These are phyloP conservation scores for Albophoma yamanashiensis DNA, from an alignment of 2,329 filamentous ascomycete genomes.

Conservation along the genomic window DNA sequence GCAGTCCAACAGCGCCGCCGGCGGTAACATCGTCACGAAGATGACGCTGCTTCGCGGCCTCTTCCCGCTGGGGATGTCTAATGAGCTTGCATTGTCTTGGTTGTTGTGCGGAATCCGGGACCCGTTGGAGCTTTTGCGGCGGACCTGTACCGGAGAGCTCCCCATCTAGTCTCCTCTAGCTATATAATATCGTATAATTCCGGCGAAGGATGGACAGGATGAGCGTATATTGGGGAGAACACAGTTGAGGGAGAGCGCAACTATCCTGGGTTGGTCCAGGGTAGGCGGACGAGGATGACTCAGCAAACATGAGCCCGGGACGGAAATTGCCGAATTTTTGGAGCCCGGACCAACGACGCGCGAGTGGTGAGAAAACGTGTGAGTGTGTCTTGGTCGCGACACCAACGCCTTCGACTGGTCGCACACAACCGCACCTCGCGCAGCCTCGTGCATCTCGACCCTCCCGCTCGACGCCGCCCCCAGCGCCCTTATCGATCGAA, in stretches of 20 bases:
- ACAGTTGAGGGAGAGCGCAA: not conserved
- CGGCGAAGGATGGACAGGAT: too few species aligned
- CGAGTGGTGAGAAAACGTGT: constrained; percentile 7
- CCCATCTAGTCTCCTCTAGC: too few species aligned
- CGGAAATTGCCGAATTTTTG: constrained; percentile 6
- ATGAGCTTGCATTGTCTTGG: too few species aligned
- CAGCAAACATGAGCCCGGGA: not conserved
- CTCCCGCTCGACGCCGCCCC: not conserved
- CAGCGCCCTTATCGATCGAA: not conserved
- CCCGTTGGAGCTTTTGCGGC: not conserved
- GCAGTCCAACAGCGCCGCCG: too few species aligned
- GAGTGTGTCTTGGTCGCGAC: constrained; percentile 8
- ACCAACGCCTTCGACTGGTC: not conserved
- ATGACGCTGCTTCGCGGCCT: too few species aligned
- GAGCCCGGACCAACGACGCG: constrained; percentile 7
- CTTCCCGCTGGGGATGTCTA: too few species aligned
- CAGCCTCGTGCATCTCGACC: not conserved
- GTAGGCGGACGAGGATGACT: not conserved
- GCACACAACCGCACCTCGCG: not conserved
- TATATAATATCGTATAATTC: too few species aligned
- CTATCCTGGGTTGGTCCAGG: not conserved
- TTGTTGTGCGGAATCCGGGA: not conserved
- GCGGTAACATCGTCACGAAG: too few species aligned
- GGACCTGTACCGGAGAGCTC: not conserved
- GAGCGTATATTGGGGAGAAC: not conserved